Conservation (phyloP, 495 filamentous ascomycete genomes). For the Penicillium alfredii region DNA sequence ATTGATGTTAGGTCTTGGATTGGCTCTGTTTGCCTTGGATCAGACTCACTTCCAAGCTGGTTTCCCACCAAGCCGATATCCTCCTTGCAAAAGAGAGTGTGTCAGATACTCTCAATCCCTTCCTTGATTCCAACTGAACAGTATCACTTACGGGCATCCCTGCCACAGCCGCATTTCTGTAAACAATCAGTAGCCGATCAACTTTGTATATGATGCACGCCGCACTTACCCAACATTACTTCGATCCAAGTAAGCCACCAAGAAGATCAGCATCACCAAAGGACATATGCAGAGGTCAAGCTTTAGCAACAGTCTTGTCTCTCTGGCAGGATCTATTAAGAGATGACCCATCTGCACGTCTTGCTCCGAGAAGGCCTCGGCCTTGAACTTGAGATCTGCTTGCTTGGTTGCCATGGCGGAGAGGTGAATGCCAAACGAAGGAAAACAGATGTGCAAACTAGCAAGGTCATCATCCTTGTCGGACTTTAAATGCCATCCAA, state of each 20-base stretch:
- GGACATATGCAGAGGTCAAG: conserved; percentile 15
- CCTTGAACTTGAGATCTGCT: conserved; percentile 6
- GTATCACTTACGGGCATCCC: conserved; percentile 9
- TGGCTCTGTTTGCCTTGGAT: background rate
- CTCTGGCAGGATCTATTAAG: conserved; percentile 6
- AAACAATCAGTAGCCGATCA: background rate
- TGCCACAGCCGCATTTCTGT: conserved; percentile 13
- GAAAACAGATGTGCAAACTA: background rate
- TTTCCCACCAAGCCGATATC: conserved; percentile 13
- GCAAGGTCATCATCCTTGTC: background rate
- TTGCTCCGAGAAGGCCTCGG: conserved; percentile 5
- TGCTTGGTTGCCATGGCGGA: conserved; percentile 1
- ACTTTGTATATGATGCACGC: background rate
- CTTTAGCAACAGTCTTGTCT: conserved; percentile 10
- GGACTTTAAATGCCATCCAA: conserved; percentile 1
- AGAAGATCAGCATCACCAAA: conserved; percentile 11
- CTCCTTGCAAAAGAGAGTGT: conserved; percentile 5
- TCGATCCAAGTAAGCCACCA: conserved; percentile 10
- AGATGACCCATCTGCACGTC: conserved; percentile 12
- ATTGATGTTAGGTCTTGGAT: background rate
- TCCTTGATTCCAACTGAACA: background rate
- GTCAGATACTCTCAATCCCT: background rate
- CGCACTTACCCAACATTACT: conserved; percentile 11
- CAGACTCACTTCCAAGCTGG: conserved; percentile 10
- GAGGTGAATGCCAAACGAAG: background rate